phyloP scores from a whole-genome alignment of 352 stramenopile species.

The Halophytophthora polymorphica region DNA sequence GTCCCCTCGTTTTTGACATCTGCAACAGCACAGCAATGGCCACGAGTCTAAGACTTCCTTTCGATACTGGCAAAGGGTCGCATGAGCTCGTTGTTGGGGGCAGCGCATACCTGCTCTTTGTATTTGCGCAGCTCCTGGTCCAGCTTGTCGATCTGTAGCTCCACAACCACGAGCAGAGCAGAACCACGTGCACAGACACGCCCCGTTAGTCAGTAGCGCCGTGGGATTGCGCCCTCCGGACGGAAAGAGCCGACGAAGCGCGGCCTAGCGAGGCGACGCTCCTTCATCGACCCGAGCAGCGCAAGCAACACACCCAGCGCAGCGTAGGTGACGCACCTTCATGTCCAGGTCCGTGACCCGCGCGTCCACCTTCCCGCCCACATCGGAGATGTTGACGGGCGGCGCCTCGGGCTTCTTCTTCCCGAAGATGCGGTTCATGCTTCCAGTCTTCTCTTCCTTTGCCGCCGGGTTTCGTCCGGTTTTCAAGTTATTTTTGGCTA shows the following conservation, averaged over 20 bases:
- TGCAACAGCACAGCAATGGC: slow-evolving; percentile 11
- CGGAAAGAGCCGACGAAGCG: not conserved
- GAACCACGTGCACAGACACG: not conserved
- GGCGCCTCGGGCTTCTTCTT: slow-evolving; percentile 78
- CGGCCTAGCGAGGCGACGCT: no score
- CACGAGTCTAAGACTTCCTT: not conserved
- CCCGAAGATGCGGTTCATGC: slow-evolving; percentile 85
- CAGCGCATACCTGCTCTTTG: slow-evolving; percentile 46
- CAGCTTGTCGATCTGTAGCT: slow-evolving; percentile 66
- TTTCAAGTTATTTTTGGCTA: no score
- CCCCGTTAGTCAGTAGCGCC: not conserved
- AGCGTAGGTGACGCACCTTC: slow-evolving; percentile 75
- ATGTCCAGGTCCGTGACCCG: slow-evolving; percentile 74
- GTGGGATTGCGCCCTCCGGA: no score
- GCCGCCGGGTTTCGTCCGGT: no score
- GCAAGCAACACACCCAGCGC: no score
- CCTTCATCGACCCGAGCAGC: no score
- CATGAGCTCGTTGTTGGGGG: no score
- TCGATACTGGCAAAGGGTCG: not conserved
- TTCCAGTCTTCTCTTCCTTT: not conserved
- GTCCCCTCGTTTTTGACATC: slow-evolving; percentile 74
- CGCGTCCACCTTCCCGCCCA: slow-evolving; percentile 70
- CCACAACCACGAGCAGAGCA: not conserved
- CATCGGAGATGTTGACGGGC: slow-evolving; percentile 74
- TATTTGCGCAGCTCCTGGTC: slow-evolving; percentile 83